Evolutionary conservation across 2,329 filamentous ascomycete species (phyloP), one percentile per base, ranked within the genome.

Genomic region (Calonectria hongkongensis): DNA sequence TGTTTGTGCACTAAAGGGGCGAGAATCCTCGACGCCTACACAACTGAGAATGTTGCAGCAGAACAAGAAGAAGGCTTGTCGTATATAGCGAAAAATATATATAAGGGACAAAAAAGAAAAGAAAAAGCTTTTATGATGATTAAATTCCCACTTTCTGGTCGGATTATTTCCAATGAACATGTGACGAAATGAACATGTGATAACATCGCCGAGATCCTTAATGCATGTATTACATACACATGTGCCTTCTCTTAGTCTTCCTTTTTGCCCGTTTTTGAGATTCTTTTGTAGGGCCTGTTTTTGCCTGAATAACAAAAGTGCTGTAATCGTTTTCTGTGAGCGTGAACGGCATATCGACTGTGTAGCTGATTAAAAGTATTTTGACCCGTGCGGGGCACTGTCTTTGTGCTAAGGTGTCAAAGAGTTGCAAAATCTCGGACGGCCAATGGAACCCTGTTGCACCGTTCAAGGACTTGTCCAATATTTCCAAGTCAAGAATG

Each of bases 341-440:
- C 16, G 2, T n/a, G 8, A 63, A 63, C 9, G 41, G 58, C 41
- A 63, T 47, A n/a, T 63, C 27, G 18, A 63, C 16, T 1, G 41
- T 63, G 41, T 63, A 63, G 39, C 58, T 63, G 27, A 63, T n/a
- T 2, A 63, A 21, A 4, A 63, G 58, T 6, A 63, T 36, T n/a
- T 63, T 63, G 16, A 63, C 16, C 16, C 16, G 16, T 7, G 41
- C 16, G 4, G 9, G 28, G 3, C 39, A 63, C 16, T 30, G 25
- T 12, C 41, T 18, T 18, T 33, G 41, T 10, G 41, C 10, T 3
- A 27, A 13, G 5, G n/a, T 18, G 9, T 33, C 7, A 47, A 63
- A 47, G 3, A 33, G 18, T 13, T 6, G 15, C 5, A 63, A n/a
- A 8, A 63, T 33, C 6, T 41, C 16, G 2, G 25, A 47, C 16